A percentile compares a stretch with the other conserved stretches of the same genome.
These are phyloP conservation scores for Camelina neglecta DNA, from an alignment of 345 rosid species.

Conservation along the genomic window DNA sequence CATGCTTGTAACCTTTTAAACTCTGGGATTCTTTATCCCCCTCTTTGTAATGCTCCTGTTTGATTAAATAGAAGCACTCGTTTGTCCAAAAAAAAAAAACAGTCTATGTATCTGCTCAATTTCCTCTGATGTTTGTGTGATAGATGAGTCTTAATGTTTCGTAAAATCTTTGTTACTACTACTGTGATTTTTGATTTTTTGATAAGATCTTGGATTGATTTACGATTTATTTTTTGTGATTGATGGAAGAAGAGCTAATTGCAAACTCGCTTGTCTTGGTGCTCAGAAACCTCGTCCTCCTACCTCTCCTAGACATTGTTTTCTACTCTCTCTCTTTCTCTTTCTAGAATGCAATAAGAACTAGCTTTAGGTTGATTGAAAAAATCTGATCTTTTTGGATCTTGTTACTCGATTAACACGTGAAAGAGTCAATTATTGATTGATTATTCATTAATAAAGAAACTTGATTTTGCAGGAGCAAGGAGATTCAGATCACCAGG, in stretches of 20 bases:
- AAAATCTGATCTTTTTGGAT: neutral
- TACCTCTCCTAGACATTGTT: slow-evolving; percentile 66
- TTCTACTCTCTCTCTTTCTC: neutral
- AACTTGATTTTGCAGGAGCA: slow-evolving; percentile 48
- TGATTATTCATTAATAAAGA: neutral
- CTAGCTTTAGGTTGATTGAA: slow-evolving; percentile 2
- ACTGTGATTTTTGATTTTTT: too few relatives aligned
- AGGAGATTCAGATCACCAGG: slow-evolving; percentile 61
- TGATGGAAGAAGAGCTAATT: slow-evolving; percentile 75
- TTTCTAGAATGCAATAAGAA: neutral
- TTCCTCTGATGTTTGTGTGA: too few relatives aligned
- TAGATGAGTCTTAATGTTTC: too few relatives aligned
- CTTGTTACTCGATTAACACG: slow-evolving; percentile 29
- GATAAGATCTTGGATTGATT: too few relatives aligned
- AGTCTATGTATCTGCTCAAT: too few relatives aligned
- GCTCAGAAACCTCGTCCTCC: slow-evolving; percentile 61
- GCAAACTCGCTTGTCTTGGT: slow-evolving; percentile 78
- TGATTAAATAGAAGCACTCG: too few relatives aligned
- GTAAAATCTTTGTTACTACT: too few relatives aligned
- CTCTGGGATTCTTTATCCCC: too few relatives aligned
- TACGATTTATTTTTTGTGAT: slow-evolving; percentile 38
- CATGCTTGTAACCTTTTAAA: too few relatives aligned
- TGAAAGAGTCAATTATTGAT: slow-evolving; percentile 17
- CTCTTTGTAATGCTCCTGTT: too few relatives aligned
- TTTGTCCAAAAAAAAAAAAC: too few relatives aligned